A percentile compares a stretch with the other conserved stretches of the same genome.
Conservation (phyloP, 2,329 filamentous ascomycete genomes). For the Fusarium sp. region DNA sequence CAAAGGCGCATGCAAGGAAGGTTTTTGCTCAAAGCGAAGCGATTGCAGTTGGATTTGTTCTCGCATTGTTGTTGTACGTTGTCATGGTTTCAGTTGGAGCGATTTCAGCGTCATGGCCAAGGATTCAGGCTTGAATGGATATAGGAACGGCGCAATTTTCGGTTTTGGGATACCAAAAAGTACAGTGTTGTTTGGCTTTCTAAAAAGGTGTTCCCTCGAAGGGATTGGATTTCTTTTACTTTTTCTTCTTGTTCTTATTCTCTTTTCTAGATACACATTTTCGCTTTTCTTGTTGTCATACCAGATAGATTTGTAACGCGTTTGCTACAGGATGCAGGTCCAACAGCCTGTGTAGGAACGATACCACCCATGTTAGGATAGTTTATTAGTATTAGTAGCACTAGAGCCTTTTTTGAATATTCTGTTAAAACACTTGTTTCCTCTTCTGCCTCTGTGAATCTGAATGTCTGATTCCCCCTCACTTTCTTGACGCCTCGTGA, state of each 20-base stretch:
- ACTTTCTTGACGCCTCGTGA: neutral
- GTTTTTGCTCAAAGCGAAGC: conserved; percentile 49
- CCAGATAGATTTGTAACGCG: conserved; percentile 43
- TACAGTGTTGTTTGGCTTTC: conserved; percentile 39
- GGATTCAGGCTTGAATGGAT: conserved; percentile 32
- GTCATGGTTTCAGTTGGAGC: conserved; percentile 40
- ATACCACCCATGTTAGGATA: conserved; percentile 42
- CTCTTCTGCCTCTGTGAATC: neutral
- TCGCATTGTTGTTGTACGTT: conserved; percentile 48
- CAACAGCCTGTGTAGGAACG: conserved; percentile 42
- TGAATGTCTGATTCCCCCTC: neutral
- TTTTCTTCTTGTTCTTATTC: neutral
- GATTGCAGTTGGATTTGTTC: conserved; percentile 49
- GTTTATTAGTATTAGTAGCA: conserved; percentile 30
- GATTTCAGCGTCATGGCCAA: conserved; percentile 36
- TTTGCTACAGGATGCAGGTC: conserved; percentile 39
- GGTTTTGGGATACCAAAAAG: conserved; percentile 43
- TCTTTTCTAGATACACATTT: conserved; percentile 27
- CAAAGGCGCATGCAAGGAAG: conserved; percentile 43
- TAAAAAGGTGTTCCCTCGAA: conserved; percentile 19
- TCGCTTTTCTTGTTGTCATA: conserved; percentile 21
- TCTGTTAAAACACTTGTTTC: neutral
- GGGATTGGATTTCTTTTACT: conserved; percentile 20
- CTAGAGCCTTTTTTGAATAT: conserved; percentile 23
- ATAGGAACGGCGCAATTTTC: conserved; percentile 40